Evolutionary conservation across 1,284 basidiomycete species (phyloP).

Genomic region (Cryptococcus sp.): DNA sequence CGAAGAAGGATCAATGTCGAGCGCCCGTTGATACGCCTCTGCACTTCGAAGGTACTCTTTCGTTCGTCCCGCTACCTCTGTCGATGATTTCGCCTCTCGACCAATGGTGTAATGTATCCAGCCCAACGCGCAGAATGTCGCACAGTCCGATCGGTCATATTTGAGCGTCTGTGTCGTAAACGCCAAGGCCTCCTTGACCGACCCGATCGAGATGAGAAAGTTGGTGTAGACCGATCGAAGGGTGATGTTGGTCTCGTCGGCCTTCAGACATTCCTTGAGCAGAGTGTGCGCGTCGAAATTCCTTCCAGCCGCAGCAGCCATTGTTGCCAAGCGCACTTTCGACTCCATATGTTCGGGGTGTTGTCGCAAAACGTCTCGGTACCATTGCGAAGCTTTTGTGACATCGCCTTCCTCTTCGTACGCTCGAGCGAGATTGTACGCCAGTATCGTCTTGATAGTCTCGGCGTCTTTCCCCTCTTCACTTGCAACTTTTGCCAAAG

Average conservation of each 20-base stretch:
- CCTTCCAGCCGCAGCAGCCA: slow-evolving; percentile 62
- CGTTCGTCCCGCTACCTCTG: slow-evolving; percentile 63
- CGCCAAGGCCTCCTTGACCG: slow-evolving; percentile 65
- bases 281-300: slow-evolving; percentile 75
- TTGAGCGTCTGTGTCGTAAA: slow-evolving; percentile 81
- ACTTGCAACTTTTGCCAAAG: slow-evolving; percentile 43
- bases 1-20: slow-evolving; percentile 72
- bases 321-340: slow-evolving; percentile 79
- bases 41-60: slow-evolving; percentile 72
- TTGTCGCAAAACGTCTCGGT: slow-evolving; percentile 70
- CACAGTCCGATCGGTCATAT: slow-evolving; percentile 77
- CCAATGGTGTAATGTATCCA: slow-evolving; percentile 78
- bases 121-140: slow-evolving; percentile 79
- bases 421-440: slow-evolving; percentile 82
- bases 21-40: slow-evolving; percentile 84
- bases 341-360: slow-evolving; percentile 94
- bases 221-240: slow-evolving; percentile 72
- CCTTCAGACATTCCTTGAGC: slow-evolving; percentile 67
- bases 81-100: slow-evolving; percentile 52
- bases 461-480: slow-evolving; percentile 52
- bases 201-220: slow-evolving; percentile 61
- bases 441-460: slow-evolving; percentile 65
- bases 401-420: slow-evolving; percentile 76
- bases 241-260: slow-evolving; percentile 39
- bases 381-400: slow-evolving; percentile 69